Percentiles rank a stretch among this genome's conserved stretches.
Conservation (phyloP, 2,329 filamentous ascomycete species). For the Aureobasidium sp. region DNA sequence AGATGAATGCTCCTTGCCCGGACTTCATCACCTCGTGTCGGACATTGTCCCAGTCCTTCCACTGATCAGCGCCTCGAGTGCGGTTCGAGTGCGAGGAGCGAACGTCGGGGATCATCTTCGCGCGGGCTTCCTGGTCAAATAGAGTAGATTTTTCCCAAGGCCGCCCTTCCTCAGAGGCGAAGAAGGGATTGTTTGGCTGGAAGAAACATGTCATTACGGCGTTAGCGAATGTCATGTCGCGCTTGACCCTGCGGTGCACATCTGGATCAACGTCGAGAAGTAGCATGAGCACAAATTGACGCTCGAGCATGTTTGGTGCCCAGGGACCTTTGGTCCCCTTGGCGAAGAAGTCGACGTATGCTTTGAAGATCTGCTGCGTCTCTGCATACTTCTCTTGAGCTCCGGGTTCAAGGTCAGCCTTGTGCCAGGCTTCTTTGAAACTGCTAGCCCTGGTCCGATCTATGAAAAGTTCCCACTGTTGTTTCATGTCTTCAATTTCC, state of each 20-base stretch:
- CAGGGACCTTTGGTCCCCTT: constrained; percentile 3
- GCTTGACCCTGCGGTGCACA: constrained; percentile 31
- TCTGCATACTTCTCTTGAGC: constrained; percentile 32
- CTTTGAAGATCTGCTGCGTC: constrained; percentile 28
- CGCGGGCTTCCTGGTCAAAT: constrained; percentile 34
- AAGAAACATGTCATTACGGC: constrained; percentile 35
- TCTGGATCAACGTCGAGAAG: constrained; percentile 21
- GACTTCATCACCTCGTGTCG: constrained; percentile 9
- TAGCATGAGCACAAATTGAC: constrained; percentile 17
- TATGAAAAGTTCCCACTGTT: constrained; percentile 13
- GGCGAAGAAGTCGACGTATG: constrained; percentile 9
- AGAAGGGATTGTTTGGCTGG: constrained; percentile 26
- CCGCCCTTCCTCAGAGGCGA: constrained; percentile 28
- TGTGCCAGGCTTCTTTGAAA: constrained; percentile 38
- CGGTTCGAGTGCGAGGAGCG: constrained; percentile 33
- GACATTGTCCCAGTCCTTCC: constrained; percentile 30
- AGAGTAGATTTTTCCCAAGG: constrained; percentile 31
- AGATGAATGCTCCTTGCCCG: neutral
- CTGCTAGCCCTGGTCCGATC: constrained; percentile 26
- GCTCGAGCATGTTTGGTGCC: constrained; percentile 8
- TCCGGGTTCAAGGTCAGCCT: constrained; percentile 36
- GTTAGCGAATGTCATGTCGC: constrained; percentile 33
- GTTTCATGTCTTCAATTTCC: constrained; percentile 11
- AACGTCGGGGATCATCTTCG: constrained; percentile 30
- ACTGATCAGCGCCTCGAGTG: constrained; percentile 26